Percentiles rank a stretch among this genome's conserved stretches.
phyloP scores from a whole-genome alignment of 2,329 filamentous ascomycete genomes.

The Proliferodiscus dingleyae region DNA sequence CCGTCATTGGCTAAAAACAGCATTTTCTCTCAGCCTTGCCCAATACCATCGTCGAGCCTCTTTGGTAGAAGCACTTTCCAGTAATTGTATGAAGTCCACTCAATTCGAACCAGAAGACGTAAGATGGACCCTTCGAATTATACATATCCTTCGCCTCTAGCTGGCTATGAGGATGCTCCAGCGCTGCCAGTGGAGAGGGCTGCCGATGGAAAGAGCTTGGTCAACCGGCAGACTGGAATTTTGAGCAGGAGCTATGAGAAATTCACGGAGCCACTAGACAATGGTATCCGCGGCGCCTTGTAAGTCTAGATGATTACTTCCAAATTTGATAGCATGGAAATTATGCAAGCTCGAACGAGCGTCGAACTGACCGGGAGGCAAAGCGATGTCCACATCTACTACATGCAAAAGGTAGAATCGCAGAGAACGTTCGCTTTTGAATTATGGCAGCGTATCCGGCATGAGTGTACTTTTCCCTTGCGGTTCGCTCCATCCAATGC shows the following conservation, averaged over 20 bases:
- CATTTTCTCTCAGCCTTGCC: neutral
- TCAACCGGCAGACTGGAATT: slow-evolving; percentile 57
- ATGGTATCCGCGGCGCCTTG: slow-evolving; percentile 67
- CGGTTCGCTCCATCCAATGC: neutral
- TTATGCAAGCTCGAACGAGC: neutral
- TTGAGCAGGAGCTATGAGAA: slow-evolving; percentile 64
- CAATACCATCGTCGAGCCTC: neutral
- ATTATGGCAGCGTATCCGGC: slow-evolving; percentile 71
- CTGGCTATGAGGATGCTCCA: slow-evolving; percentile 44
- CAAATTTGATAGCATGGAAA: neutral
- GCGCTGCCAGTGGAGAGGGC: slow-evolving; percentile 40
- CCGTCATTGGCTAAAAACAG: neutral
- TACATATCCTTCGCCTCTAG: slow-evolving; percentile 46
- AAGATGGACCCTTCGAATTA: slow-evolving; percentile 46
- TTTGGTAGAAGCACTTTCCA: neutral
- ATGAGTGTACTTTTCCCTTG: slow-evolving; percentile 58
- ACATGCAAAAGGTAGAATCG: slow-evolving; percentile 57
- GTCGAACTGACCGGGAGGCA: neutral
- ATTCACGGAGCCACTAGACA: slow-evolving; percentile 65
- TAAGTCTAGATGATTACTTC: slow-evolving; percentile 34
- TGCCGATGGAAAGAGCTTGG: slow-evolving; percentile 72
- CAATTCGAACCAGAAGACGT: too few species aligned
- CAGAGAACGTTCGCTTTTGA: slow-evolving; percentile 65
- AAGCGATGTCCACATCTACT: slow-evolving; percentile 81
- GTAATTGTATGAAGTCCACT: too few species aligned